Evolutionary conservation across 306 rosid genomes (phyloP).

Genomic region (Acacia acuminata): DNA sequence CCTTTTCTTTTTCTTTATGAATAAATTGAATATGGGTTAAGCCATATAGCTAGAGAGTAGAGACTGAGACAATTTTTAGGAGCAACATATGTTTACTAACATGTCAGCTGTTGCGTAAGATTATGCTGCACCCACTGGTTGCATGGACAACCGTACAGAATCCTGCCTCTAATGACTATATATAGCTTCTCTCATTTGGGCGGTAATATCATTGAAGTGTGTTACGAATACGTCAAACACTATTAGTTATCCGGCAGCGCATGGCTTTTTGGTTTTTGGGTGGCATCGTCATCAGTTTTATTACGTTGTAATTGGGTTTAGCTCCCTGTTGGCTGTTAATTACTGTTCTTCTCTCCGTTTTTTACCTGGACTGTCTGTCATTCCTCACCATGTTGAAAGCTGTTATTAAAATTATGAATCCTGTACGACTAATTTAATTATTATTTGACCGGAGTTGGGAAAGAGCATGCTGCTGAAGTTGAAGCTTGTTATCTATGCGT

Average conservation of each 20-base stretch:
- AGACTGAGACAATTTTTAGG: background rate
- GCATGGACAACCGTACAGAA: no score
- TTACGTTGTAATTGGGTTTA: no score
- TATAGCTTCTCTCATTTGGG: no score
- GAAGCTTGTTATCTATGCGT: constrained; percentile 65
- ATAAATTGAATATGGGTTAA: background rate
- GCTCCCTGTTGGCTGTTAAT: background rate
- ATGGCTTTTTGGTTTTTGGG: no score
- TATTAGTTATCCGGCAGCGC: no score
- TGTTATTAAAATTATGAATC: no score
- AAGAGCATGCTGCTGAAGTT: constrained; percentile 69
- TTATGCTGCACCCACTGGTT: no score
- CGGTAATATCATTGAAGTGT: no score
- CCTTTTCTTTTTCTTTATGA: background rate
- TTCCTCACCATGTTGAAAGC: no score
- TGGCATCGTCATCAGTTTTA: no score
- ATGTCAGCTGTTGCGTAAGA: background rate
- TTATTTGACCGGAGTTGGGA: constrained; percentile 56
- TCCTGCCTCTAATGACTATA: no score
- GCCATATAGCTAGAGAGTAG: background rate
- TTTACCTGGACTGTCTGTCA: background rate
- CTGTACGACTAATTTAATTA: constrained; percentile 16
- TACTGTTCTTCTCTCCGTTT: background rate
- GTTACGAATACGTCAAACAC: no score
- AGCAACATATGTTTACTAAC: background rate